Percentiles rank a stretch among this genome's conserved stretches.
Conservation (phyloP, 2,329 filamentous ascomycete genomes). For the Diaporthe batatas region DNA sequence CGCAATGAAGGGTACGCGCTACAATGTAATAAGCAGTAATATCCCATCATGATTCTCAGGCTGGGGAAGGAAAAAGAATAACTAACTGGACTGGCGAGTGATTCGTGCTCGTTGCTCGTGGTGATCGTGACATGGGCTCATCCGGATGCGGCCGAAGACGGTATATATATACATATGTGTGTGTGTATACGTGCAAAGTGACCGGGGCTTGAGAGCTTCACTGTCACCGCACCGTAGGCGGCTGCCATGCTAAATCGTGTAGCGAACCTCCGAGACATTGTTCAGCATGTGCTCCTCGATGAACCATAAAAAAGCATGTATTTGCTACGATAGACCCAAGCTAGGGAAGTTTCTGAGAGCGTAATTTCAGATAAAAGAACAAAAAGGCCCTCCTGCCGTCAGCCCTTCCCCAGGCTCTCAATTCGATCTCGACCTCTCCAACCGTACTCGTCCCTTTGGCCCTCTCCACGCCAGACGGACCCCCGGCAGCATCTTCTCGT, state of each 20-base stretch:
- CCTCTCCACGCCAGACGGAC: neutral
- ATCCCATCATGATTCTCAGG: constrained; percentile 27
- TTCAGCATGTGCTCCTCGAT: neutral
- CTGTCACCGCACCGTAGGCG: neutral
- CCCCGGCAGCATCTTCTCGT: neutral
- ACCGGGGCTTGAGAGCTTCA: too few relatives aligned
- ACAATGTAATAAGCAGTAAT: constrained; percentile 29
- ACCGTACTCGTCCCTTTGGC: neutral
- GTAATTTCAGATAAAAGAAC: constrained; percentile 25
- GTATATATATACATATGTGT: neutral
- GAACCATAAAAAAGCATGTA: constrained; percentile 33
- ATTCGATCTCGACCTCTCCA: neutral
- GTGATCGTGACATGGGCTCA: too few relatives aligned
- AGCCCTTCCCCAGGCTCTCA: constrained; percentile 10
- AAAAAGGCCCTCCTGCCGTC: constrained; percentile 19
- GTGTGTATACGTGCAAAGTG: too few relatives aligned
- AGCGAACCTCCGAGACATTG: neutral
- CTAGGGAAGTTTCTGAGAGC: constrained; percentile 32
- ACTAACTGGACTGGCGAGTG: neutral
- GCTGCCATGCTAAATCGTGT: neutral
- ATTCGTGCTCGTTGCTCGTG: neutral
- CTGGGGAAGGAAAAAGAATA: constrained; percentile 25
- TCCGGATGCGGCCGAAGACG: neutral
- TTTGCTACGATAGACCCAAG: constrained; percentile 39
- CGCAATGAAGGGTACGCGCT: neutral